These are phyloP conservation scores for Apiosordaria backusii DNA, from an alignment of 495 filamentous ascomycete species.

Conservation along the genomic window DNA sequence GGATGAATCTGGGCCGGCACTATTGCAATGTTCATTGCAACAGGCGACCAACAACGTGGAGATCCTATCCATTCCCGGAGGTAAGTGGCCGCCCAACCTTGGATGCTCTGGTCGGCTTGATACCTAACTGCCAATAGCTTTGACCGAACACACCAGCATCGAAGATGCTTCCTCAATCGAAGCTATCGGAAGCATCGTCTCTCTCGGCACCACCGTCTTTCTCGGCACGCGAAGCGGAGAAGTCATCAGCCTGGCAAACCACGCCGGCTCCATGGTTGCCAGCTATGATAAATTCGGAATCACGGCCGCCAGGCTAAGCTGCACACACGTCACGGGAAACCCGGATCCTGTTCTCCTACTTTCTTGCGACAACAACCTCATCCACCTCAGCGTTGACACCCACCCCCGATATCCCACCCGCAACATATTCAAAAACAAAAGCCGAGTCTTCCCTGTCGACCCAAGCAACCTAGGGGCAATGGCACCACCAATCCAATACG, in stretches of 20 bases:
- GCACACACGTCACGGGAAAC: slow-evolving; percentile 1
- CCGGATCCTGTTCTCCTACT: slow-evolving; percentile 22
- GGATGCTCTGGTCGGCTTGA: not conserved
- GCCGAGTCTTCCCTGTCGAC: slow-evolving; percentile 42
- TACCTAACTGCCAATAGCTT: slow-evolving; percentile 15
- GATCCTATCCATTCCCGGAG: slow-evolving; percentile 6
- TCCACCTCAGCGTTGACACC: slow-evolving; percentile 13
- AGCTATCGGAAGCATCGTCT: slow-evolving; percentile 37
- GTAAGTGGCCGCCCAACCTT: slow-evolving; percentile 14
- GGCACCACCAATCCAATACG: slow-evolving; percentile 30
- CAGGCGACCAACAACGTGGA: slow-evolving; percentile 1
- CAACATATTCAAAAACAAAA: slow-evolving; percentile 16
- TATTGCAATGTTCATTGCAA: slow-evolving; percentile 28
- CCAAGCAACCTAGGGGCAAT: slow-evolving; percentile 30
- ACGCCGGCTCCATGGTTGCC: slow-evolving; percentile 7
- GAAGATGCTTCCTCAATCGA: slow-evolving; percentile 16
- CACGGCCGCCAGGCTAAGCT: slow-evolving; percentile 24
- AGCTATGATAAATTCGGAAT: slow-evolving; percentile 29
- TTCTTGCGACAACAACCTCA: slow-evolving; percentile 30
- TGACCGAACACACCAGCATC: not conserved
- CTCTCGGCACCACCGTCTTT: slow-evolving; percentile 23
- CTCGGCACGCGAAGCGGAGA: slow-evolving; percentile 45
- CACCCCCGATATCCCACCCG: not conserved
- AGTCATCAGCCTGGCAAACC: slow-evolving; percentile 34
- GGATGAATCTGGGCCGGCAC: slow-evolving; percentile 22